Base-by-base conservation (phyloP, 208 protist genomes). In the Naegleria fowleri region DNA sequence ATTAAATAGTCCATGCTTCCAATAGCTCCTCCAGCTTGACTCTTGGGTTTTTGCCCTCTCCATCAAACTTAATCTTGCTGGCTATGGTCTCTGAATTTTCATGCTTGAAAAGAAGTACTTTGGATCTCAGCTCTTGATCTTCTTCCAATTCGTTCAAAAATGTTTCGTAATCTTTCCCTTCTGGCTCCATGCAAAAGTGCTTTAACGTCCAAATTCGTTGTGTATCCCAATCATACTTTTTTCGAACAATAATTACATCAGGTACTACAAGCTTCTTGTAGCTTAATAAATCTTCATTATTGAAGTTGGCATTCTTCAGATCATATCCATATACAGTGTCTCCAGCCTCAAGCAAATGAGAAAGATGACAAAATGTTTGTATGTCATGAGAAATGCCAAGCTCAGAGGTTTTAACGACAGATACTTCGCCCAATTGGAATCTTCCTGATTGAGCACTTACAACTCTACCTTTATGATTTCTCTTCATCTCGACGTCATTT, bases 271-370 rank as follows among this genome's bases (percentile, higher is more conserved):
- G 13, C 9, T 89, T 36, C 13, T 58, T 67, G 9, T 89, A 89
- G 29, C 36, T 41, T 19, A 39, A 25, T 22, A 89, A 67, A 38
- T 52, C 11, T 19, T 89, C 86, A 40, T 67, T 40, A 67, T 67
- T 89, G 3, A 67, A 29, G 25, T 89, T 89, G 7, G 86, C 3
- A 67, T 52, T 67, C 29, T 58, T 38, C n/a, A 89, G 41, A 67
- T 89, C 86, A 89, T 89, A 89, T 39, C 86, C 86, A 15, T 43
- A 67, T 41, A 89, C 86, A 48, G 13, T 67, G 40, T 89, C 86
- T 29, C 86, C 86, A 38, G 22, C 41, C 39, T 89, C 33, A 39
- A 89, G 29, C 6, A 67, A 19, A 22, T 33, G 11, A 39, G 16
- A 7, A 25, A 89, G 40, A 40, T 89, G 86, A 89, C 16, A 48